Evolutionary conservation across 495 filamentous ascomycete species (phyloP).

Genomic region (Melanomma pulvis-pyrius): DNA sequence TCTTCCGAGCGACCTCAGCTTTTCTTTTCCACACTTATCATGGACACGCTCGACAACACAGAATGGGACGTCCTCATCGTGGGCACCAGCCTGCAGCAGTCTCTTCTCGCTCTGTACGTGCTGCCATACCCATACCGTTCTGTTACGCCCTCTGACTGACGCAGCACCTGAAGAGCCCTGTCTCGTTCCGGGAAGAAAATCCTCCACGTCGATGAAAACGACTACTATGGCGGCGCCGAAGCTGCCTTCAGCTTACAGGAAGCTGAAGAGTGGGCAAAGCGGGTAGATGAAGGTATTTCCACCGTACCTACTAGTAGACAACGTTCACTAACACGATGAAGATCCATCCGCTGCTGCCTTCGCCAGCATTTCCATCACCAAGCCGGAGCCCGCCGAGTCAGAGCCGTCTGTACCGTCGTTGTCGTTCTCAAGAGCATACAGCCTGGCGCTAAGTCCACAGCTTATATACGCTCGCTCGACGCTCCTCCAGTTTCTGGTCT

Average conservation of each 20-base stretch:
- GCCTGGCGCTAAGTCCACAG: conserved; percentile 80
- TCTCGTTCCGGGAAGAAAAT: conserved; percentile 90
- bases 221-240: conserved; percentile 84
- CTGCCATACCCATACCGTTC: conserved; percentile 23
- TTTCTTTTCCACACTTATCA: conserved; percentile 47
- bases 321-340: conserved; percentile 4
- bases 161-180: conserved; percentile 74
- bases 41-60: conserved; percentile 80
- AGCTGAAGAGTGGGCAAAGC: conserved; percentile 70
- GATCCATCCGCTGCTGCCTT: conserved; percentile 26
- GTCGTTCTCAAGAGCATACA: conserved; percentile 75
- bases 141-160: conserved; percentile 63
- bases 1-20: conserved; percentile 15
- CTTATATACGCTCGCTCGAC: conserved; percentile 81
- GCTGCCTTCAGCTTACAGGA: conserved; percentile 88
- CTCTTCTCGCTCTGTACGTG: conserved; percentile 88
- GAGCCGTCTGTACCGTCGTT: conserved; percentile 51
- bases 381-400: conserved; percentile 3
- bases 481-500: conserved; percentile 75
- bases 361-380: conserved; percentile 28
- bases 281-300: conserved; percentile 52
- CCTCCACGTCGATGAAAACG: conserved; percentile 84
- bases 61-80: conserved; percentile 89
- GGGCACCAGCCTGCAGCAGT: conserved; percentile 88
- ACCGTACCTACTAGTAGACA: background rate